A percentile compares a stretch with the other conserved stretches of the same genome.
These are phyloP conservation scores for Hypoxylon fragiforme DNA, from an alignment of 495 filamentous ascomycete species.

Conservation along the genomic window DNA sequence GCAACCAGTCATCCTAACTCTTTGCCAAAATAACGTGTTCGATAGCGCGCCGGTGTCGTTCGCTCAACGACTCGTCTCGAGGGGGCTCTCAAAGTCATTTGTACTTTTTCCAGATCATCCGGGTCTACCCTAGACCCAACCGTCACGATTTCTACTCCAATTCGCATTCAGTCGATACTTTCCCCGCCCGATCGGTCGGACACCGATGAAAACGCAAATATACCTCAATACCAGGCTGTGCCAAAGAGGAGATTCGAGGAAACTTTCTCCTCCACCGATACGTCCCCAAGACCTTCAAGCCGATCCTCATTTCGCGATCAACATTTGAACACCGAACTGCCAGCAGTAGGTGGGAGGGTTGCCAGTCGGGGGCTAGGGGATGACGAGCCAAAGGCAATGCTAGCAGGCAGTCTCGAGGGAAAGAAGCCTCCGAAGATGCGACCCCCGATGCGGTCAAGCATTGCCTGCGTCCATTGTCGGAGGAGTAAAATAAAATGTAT, in stretches of 20 bases:
- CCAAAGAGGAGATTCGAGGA: constrained; percentile 46
- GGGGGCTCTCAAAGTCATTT: constrained; percentile 22
- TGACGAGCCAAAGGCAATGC: constrained; percentile 31
- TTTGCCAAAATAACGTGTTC: constrained; percentile 13
- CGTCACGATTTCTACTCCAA: constrained; percentile 55
- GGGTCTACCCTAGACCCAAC: constrained; percentile 42
- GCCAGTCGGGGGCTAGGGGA: constrained; percentile 25
- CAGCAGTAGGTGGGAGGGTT: constrained; percentile 23
- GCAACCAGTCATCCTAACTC: not conserved
- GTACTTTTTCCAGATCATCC: constrained; percentile 3
- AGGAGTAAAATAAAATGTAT: constrained; percentile 78
- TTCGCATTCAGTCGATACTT: constrained; percentile 54
- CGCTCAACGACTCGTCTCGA: constrained; percentile 16
- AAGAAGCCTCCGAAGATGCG: constrained; percentile 55
- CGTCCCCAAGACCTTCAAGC: constrained; percentile 16
- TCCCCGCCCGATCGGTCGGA: constrained; percentile 49
- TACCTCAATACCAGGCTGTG: constrained; percentile 29
- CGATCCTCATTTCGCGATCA: constrained; percentile 18
- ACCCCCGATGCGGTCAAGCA: constrained; percentile 72
- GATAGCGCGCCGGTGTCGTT: constrained; percentile 22
- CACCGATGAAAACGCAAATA: constrained; percentile 41
- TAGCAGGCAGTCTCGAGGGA: constrained; percentile 39
- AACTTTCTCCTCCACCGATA: constrained; percentile 38
- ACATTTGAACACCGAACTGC: constrained; percentile 19
- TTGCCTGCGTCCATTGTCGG: constrained; percentile 77